These are phyloP conservation scores for Kingdonia uniflora DNA, from an alignment of 164 flowering plant genomes.

Conservation along the genomic window DNA sequence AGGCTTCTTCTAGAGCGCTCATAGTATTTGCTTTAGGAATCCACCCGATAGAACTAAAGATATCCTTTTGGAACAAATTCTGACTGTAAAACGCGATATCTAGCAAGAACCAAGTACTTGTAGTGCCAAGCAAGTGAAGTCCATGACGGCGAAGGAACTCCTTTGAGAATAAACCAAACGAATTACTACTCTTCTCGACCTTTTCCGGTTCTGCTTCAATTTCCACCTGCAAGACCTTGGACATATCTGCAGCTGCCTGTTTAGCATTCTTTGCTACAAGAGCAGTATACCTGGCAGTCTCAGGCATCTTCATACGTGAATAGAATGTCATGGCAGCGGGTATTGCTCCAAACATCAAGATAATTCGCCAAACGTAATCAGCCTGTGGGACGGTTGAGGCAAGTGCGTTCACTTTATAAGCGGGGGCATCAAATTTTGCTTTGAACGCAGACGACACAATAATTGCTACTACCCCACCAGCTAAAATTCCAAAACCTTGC, in stretches of 20 bases:
- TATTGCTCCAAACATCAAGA: slow-evolving; percentile 4
- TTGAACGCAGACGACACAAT: slow-evolving; percentile 3
- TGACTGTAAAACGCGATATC: slow-evolving; percentile 9
- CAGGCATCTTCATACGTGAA: slow-evolving; percentile 10
- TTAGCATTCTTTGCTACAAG: slow-evolving; percentile 5
- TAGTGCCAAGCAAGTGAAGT: slow-evolving; percentile 5
- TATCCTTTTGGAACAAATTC: slow-evolving; percentile 7
- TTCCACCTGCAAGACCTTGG: slow-evolving; percentile 6
- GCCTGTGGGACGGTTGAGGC: slow-evolving; percentile 7
- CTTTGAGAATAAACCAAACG: slow-evolving; percentile 7
- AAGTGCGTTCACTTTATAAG: background rate
- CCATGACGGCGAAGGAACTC: slow-evolving; percentile 6
- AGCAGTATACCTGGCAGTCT: slow-evolving; percentile 8
- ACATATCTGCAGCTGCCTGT: slow-evolving; percentile 5
- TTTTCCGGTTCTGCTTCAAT: slow-evolving; percentile 6
- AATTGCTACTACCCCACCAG: slow-evolving; percentile 6
- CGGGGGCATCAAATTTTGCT: background rate
- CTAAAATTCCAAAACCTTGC: slow-evolving; percentile 14
- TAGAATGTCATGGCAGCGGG: slow-evolving; percentile 7
- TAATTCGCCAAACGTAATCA: slow-evolving; percentile 3
- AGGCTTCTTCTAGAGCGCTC: slow-evolving; percentile 6
- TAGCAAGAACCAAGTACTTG: slow-evolving; percentile 6
- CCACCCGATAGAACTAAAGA: slow-evolving; percentile 3
- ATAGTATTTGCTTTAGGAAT: background rate
- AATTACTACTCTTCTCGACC: background rate